Base-by-base conservation (phyloP, 257 asterid species). In the Primulina tabacum region DNA sequence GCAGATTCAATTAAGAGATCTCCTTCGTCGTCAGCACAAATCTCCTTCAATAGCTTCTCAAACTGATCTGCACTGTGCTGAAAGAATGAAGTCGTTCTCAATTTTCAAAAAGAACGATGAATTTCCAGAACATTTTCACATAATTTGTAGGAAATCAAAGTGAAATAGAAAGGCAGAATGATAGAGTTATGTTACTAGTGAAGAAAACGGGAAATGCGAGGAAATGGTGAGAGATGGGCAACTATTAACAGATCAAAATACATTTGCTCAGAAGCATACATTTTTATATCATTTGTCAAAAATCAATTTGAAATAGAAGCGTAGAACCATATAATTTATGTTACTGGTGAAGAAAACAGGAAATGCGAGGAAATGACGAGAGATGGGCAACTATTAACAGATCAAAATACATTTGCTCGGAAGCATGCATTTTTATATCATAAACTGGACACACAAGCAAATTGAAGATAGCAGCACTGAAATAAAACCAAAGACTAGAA, bases 11-110 rank as follows among this genome's bases (percentile, higher is more conserved):
- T 94, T 61, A 94, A 84, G 78, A 94, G 97, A 84, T 94, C 96
- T 28, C 99, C 99, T 72, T 94, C 97, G 59, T 94, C 98, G 60
- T 91, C 97, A 74, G 97, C 87, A 77, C 97, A 91, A 83, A 91
- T 85, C 82, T 94, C 99, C 88, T 84, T 85, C 82, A 94, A 79
- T 84, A 94, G 82, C 75, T 79, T 87, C 96, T 94, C 99, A 74
- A 94, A 94, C 82, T 91, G 97, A 68, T 94, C 97, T 72, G 99
- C 98, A 84, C 96, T 94, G 83, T 94, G 98, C 97, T 94, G 97
- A 76, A 89, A 87, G 79, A 81, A 77, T 63, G 79, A 74, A 68
- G 67, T 76, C 71, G 72, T 67, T 64, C 74, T 47, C 43, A 33
- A 74, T 70, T 69, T 69, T 63, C 68, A 69, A 47, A 71, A 60